Evolutionary conservation across 345 rosid genomes (phyloP), one percentile per base, ranked within the genome.

Genomic region (Gossypium stocksii): DNA sequence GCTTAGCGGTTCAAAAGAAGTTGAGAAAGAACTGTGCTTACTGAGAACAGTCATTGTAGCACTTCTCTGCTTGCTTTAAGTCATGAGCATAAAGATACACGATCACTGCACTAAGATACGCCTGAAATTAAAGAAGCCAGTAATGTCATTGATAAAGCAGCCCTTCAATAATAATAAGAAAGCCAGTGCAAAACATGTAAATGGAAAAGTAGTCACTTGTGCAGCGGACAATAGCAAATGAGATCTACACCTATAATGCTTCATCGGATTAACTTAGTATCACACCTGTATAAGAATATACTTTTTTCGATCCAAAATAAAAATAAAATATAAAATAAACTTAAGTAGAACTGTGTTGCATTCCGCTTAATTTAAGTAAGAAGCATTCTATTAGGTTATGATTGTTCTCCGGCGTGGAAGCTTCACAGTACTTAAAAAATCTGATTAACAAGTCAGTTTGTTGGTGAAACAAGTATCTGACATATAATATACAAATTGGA

Each of bases 21-120:
- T 57, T 23, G 10, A n/a, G 43, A 66, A 48, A 46, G 77, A 66
- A 71, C 9, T 66, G 65, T 45, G 84, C 99, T 91, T 82, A 95
- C 99, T 95, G 98, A 45, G 91, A 87, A 78, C 99, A 95, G 77
- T 95, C 98, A 76, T 91, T 93, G 83, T 89, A 93, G 91, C 97
- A 95, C 82, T 89, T 89, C 76, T 92, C 97, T 57, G 99, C 99
- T 81, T 91, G 97, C 64, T 85, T 82, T 70, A 89, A 75, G 80
- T 95, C 99, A 84, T 93, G 89, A 75, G 86, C 92, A 78, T 91
- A 93, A 76, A 95, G 93, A 86, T 93, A 89, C 59, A 93, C 79
- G 45, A 95, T 86, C 76, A 93, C 91, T 72, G 99, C 98, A 77
- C 99, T 80, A 74, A 95, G 96, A 86, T 95, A 95, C 19, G 99